A percentile compares a stretch with the other conserved stretches of the same genome.
Evolutionary conservation across 306 rosid species (phyloP).

Genomic region (Gynostemma pentaphyllum): DNA sequence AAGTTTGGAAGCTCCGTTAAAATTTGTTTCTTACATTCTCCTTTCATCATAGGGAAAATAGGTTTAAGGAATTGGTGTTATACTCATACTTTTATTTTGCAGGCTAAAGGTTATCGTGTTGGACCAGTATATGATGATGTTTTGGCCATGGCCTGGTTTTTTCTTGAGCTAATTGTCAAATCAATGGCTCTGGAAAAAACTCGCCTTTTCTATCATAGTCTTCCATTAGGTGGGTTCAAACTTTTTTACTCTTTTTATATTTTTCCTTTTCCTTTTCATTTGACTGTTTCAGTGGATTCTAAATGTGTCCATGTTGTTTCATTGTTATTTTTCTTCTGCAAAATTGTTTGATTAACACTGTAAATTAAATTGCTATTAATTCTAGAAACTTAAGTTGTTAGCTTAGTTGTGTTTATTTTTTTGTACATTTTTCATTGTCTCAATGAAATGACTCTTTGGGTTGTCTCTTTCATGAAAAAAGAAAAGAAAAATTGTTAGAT

Average conservation of each 20-base stretch:
- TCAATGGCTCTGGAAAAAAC: constrained; percentile 95
- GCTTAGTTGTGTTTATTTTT: too few relatives aligned
- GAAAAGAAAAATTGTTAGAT: not conserved
- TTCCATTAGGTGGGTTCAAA: constrained; percentile 59
- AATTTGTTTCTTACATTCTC: not conserved
- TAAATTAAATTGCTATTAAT: too few relatives aligned
- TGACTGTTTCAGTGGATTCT: not conserved
- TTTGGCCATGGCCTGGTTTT: constrained; percentile 99
- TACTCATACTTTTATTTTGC: constrained; percentile 18
- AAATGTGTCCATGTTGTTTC: not conserved
- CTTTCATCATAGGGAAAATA: not conserved
- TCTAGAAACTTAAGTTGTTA: too few relatives aligned
- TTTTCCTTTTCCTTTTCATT: not conserved
- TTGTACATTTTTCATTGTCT: too few relatives aligned
- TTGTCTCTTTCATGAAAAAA: too few relatives aligned
- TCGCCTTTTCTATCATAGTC: constrained; percentile 82
- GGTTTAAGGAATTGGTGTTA: not conserved
- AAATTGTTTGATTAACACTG: not conserved
- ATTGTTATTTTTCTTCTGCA: not conserved
- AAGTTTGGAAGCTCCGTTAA: not conserved
- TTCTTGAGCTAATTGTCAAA: constrained; percentile 93
- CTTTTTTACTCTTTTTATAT: not conserved
- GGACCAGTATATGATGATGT: constrained; percentile 99
- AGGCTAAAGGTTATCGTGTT: constrained; percentile 99
- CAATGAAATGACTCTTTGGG: too few relatives aligned